phyloP scores from a whole-genome alignment of 805 yeast genomes.

The Ogataea allantospora region DNA sequence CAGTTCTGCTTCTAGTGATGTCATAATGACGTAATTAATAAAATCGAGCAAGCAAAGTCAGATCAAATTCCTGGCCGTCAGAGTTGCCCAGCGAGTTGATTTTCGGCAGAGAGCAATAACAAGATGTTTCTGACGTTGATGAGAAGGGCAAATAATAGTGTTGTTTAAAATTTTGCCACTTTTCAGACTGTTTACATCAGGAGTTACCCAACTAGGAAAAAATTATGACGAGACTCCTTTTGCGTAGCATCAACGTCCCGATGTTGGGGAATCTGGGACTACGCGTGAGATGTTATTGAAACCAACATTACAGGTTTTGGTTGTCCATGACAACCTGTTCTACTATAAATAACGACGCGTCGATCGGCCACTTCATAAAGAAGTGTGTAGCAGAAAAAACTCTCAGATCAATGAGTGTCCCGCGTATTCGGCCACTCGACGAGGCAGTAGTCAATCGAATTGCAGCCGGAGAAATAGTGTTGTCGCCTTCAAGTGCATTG shows the following conservation, averaged over 20 bases:
- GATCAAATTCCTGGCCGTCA: neutral
- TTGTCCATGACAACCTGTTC: no score
- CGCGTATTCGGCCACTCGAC: slow-evolving; percentile 45
- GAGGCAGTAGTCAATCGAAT: slow-evolving; percentile 77
- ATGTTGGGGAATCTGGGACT: no score
- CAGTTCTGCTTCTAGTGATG: slow-evolving; percentile 18
- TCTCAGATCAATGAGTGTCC: slow-evolving; percentile 1
- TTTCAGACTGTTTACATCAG: no score
- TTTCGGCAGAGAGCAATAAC: neutral
- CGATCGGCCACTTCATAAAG: slow-evolving; percentile 1
- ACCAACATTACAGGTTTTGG: no score
- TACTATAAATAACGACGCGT: neutral
- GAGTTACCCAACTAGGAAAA: neutral
- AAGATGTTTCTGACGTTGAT: neutral
- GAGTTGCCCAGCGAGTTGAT: neutral
- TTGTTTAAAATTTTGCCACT: no score
- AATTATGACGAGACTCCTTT: neutral
- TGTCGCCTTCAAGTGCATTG: slow-evolving; percentile 91
- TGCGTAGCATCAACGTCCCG: neutral
- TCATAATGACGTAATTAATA: slow-evolving; percentile 14
- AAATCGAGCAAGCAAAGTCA: slow-evolving; percentile 1
- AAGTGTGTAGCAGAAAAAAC: neutral
- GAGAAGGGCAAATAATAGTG: neutral
- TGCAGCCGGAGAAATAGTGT: slow-evolving; percentile 96
- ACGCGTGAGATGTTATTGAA: no score